phyloP scores from a whole-genome alignment of 495 filamentous ascomycete genomes.

The Hamigera avellanea region DNA sequence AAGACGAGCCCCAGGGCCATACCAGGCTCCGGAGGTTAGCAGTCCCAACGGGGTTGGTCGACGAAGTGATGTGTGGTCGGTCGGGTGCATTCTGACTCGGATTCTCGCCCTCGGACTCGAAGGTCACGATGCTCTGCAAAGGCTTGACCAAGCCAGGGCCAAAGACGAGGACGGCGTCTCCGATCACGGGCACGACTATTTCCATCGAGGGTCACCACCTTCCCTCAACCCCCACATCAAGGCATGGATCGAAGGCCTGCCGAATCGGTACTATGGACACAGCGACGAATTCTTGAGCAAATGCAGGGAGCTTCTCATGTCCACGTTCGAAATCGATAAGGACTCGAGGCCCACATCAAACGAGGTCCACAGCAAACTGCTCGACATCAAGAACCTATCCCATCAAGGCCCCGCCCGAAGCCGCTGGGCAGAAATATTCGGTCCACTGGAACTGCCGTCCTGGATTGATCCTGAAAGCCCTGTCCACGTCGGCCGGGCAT shows the following conservation, averaged over 20 bases:
- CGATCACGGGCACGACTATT: constrained; percentile 4
- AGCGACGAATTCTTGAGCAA: background rate
- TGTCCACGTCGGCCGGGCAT: too few species aligned
- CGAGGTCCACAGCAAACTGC: background rate
- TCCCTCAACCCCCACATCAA: constrained; percentile 9
- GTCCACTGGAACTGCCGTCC: too few species aligned
- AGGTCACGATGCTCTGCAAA: background rate
- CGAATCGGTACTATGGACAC: background rate
- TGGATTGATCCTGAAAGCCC: too few species aligned
- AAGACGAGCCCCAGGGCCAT: constrained; percentile 2
- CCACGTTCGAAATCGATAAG: constrained; percentile 1
- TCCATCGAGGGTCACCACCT: constrained; percentile 2
- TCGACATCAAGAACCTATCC: background rate
- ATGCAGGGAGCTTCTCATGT: background rate
- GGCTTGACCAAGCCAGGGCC: background rate
- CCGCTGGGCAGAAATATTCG: too few species aligned
- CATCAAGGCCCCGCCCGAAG: background rate
- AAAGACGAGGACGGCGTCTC: constrained; percentile 1
- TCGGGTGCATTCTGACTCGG: constrained; percentile 9
- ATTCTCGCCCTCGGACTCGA: constrained; percentile 6
- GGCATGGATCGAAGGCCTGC: constrained; percentile 1
- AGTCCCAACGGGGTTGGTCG: constrained; percentile 3
- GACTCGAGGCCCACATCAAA: background rate
- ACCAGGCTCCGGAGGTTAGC: constrained; percentile 8
- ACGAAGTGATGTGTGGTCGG: constrained; percentile 12